A percentile compares a stretch with the other conserved stretches of the same genome.
Conservation (phyloP, 768 basidiomycete genomes). For the Mycena chlorophos region DNA sequence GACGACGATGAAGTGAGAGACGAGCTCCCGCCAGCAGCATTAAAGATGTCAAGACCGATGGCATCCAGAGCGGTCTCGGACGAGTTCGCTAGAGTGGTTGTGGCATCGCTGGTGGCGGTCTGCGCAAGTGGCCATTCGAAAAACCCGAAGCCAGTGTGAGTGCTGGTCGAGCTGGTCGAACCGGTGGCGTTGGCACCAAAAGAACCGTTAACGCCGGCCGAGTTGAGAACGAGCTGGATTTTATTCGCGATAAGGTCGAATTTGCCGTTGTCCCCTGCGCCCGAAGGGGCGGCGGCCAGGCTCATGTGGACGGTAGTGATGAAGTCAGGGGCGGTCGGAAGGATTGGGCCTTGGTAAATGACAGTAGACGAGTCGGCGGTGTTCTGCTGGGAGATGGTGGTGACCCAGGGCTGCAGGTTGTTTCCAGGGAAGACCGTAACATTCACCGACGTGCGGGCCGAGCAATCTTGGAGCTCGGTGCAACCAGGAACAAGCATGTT, state of each 20-base stretch:
- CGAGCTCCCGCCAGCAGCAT: constrained; percentile 52
- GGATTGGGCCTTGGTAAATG: constrained; percentile 82
- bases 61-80: constrained; percentile 68
- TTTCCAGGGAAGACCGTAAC: constrained; percentile 81
- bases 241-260: constrained; percentile 85
- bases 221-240: constrained; percentile 76
- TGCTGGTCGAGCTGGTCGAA: constrained; percentile 31
- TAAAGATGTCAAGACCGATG: constrained; percentile 61
- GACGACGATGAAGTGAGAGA: constrained; percentile 38
- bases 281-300: constrained; percentile 64
- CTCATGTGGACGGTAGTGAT: constrained; percentile 74
- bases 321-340: constrained; percentile 72
- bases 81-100: constrained; percentile 61
- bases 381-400: constrained; percentile 74
- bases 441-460: constrained; percentile 73
- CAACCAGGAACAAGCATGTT: constrained; percentile 90
- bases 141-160: constrained; percentile 72
- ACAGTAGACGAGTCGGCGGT: constrained; percentile 55
- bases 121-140: constrained; percentile 79
- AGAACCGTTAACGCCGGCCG: constrained; percentile 47
- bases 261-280: constrained; percentile 61
- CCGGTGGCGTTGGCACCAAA: constrained; percentile 28
- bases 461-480: constrained; percentile 75
- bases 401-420: constrained; percentile 61
- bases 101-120: constrained; percentile 53